Base-by-base conservation (phyloP, 768 basidiomycete genomes). In the Podaxis sp. region DNA sequence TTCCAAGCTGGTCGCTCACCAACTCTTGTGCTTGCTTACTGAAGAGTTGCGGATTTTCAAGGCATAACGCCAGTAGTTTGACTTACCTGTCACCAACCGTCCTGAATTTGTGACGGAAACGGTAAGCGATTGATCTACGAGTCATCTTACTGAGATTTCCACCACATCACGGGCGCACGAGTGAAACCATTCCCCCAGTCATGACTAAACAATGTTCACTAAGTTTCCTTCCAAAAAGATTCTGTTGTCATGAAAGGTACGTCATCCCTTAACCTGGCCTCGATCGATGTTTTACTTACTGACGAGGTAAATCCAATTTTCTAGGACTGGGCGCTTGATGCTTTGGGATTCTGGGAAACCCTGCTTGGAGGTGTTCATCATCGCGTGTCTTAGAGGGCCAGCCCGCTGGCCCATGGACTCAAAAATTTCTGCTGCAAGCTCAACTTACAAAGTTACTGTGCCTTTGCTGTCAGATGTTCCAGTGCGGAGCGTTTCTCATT, bases 281-380 rank as follows among this genome's bases (percentile, higher is more conserved):
- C 59, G 59, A 60, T 60, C 51, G 33, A 43, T 54, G 59, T 60
- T 60, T 60, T 60, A 60, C 38, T 15, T 29, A 9, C 22, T 2
- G 50, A 52, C 15, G 24, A 57, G 24, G 40, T 22, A 9, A 13
- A 57, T 25, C 41, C 25, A 24, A 13, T 27, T 8, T 13, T n/a
- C n/a, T 46, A 43, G 5, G 19, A 41, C 15, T 57, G 13, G 24
- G 24, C 19, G 2, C 4, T n/a, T 17, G 43, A 7, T n/a, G 17
- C 7, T 46, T 46, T 17, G n/a, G 43, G n/a, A 15, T 46, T 46
- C 19, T 19, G 7, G 19, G 6, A 8, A 9, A 19, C 19, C 17
- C 43, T 46, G 19, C 43, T 46, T 19, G n/a, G 43, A 46, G 17
- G 19, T 8, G n/a, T 19, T 8, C 12, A n/a, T 13, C n/a, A 17